Base-by-base conservation (phyloP, 2,329 filamentous ascomycete species). In the Helotiales sp. region DNA sequence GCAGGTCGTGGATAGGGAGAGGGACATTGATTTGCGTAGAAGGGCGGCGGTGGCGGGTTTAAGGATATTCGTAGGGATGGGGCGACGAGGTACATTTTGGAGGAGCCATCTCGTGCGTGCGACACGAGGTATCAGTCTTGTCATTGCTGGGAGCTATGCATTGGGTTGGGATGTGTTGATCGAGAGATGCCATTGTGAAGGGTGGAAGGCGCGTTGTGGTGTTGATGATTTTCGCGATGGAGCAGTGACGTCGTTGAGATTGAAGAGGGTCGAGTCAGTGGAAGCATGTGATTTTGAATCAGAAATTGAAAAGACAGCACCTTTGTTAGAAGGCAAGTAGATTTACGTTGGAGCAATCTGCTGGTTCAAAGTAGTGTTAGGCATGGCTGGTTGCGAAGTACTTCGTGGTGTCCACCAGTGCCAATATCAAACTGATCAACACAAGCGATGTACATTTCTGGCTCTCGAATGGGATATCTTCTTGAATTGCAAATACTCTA, bases 171-270 rank as follows among this genome's bases (percentile, higher is more conserved):
- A n/a, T 67, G 64, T 32, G 66, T 70, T 71, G 37, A 50, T 69
- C 63, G 61, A 64, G 66, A 57, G 50, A 65, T 55, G 54, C 63
- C 65, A 68, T 69, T 52, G 64, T 64, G 55, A 70, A 11, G 49
- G 17, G 30, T 40, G 32, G 65, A 66, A 66, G 65, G 68, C 60
- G 73, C 67, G 61, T 47, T 67, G 55, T 65, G 61, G 59, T 64
- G 47, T 54, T 61, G 60, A 63, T 57, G 34, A 22, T 28, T 60
- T 63, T 63, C 32, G 55, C 49, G 65, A 54, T 49, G 55, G 63
- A 55, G 34, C 68, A 68, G 72, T 75, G 73, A 76, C 74, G 74
- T 75, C 69, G 69, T 64, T 63, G 17, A 30, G 7, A n/a, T n/a
- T 26, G 45, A 43, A 17, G 11, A 26, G 34, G 3, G 32, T 5